phyloP scores from a whole-genome alignment of 352 stramenopile genomes.

The Phytophthora palmivora region DNA sequence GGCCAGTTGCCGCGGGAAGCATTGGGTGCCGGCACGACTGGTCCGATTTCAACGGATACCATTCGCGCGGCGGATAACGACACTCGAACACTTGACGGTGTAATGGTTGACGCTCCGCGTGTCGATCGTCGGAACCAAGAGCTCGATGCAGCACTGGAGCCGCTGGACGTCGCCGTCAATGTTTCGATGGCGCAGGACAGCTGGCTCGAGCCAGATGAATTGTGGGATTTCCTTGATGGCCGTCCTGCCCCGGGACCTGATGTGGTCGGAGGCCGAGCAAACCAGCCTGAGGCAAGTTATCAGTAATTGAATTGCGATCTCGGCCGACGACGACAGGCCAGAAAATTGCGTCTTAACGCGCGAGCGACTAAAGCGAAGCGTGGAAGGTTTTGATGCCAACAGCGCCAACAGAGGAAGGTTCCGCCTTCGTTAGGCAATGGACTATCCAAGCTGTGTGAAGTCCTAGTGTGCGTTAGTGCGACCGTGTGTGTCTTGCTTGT shows the following conservation, averaged over 20 bases:
- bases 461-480: neutral
- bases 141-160: constrained; percentile 21
- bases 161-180: constrained; percentile 14
- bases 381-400: constrained; percentile 11
- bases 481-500: constrained; percentile 12
- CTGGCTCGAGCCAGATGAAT: constrained; percentile 22
- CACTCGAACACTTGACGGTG: constrained; percentile 6
- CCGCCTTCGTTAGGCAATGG: neutral
- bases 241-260: constrained; percentile 1
- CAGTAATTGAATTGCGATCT: constrained; percentile 11
- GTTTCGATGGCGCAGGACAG: constrained; percentile 30
- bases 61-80: neutral
- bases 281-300: neutral
- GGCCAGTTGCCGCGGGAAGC: constrained; percentile 28
- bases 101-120: constrained; percentile 11
- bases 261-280: constrained; percentile 15
- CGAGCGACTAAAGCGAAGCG: constrained; percentile 2
- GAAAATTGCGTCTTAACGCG: too few relatives aligned
- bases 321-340: constrained; percentile 5
- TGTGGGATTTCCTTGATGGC: constrained; percentile 29
- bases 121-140: constrained; percentile 3
- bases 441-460: too few relatives aligned
- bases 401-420: too few relatives aligned
- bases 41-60: constrained; percentile 21
- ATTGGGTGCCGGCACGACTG: constrained; percentile 13